Evolutionary conservation across 169 alveolate genomes (phyloP), one percentile per base, ranked within the genome.

Genomic region (Eimeria falciformis): DNA sequence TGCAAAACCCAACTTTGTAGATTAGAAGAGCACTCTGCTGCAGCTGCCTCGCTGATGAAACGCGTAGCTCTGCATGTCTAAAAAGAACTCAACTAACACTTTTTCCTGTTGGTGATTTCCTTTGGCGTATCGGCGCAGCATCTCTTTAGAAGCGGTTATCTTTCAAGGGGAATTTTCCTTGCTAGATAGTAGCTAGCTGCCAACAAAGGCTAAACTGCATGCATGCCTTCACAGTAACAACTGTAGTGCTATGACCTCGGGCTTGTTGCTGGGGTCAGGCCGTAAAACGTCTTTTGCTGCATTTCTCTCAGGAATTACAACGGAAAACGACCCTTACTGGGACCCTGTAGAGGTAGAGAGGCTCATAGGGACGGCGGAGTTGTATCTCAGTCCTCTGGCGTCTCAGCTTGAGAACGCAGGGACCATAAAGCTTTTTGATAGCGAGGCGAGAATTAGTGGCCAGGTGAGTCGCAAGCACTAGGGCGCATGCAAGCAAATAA

Each of bases 261-360:
- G 40, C 21, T 18, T 53, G 18, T 4, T 53, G 65, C 65, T 53
- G 65, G 1, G 17, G 65, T 5, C 17, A n/a, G 25, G 21, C 17
- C 3, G 65, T n/a, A 53, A 9, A 53, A 1, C 9, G 65, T 3
- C 0, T n/a, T 53, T 17, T 2, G n/a, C 3, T 53, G 65, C 17
- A 53, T 53, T 53, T 53, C n/a, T 53, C n/a, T 4, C 81, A 84
- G 83, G 82, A 3, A 45, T 84, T 11, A 46, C 23, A 40, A 25
- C 33, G 1, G 87, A 50, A 23, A 81, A 88, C 2, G 88, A 88
- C 37, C 93, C 93, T 11, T 88, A 33, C 50, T 88, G 87, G 82
- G 93, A 88, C 18, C 93, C 93, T 0, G 40, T 88, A 11, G 53
- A 37, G 37, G 33, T 7, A 17, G 79, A 55, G 27, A 45, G 71